Conservation (phyloP, 2,329 filamentous ascomycete species). For the Aureobasidium sp. region DNA sequence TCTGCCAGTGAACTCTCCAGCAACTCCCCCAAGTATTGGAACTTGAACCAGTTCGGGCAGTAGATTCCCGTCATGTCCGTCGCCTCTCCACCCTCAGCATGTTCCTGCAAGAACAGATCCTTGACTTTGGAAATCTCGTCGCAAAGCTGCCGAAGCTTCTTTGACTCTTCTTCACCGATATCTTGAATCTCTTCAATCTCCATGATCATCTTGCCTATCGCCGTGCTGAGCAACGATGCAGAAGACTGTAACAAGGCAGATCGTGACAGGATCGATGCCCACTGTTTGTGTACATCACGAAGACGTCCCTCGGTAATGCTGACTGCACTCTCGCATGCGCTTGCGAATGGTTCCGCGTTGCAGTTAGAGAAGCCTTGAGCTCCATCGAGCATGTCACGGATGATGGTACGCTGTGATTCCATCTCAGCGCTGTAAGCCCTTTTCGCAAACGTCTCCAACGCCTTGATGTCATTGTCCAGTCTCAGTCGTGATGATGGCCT, state of each 20-base stretch:
- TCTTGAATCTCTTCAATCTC: slow-evolving; percentile 56
- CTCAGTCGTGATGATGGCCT: slow-evolving; percentile 32
- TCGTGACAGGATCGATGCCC: slow-evolving; percentile 50
- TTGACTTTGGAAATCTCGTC: slow-evolving; percentile 46
- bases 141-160: slow-evolving; percentile 49
- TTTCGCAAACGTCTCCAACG: slow-evolving; percentile 51
- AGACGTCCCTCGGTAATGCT: slow-evolving; percentile 50
- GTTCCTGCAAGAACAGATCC: slow-evolving; percentile 46
- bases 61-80: slow-evolving; percentile 51
- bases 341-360: slow-evolving; percentile 49
- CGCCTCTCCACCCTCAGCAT: slow-evolving; percentile 29
- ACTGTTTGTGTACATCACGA: slow-evolving; percentile 46
- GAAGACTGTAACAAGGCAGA: slow-evolving; percentile 54
- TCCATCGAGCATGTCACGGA: slow-evolving; percentile 54
- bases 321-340: slow-evolving; percentile 53
- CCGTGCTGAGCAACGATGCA: slow-evolving; percentile 49
- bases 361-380: slow-evolving; percentile 54
- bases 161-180: slow-evolving; percentile 55
- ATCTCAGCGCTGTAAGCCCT: slow-evolving; percentile 55
- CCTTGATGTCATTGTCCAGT: slow-evolving; percentile 46
- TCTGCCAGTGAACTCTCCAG: slow-evolving; percentile 55
- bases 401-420: slow-evolving; percentile 55
- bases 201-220: slow-evolving; percentile 50
- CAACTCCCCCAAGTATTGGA: slow-evolving; percentile 56
- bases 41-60: slow-evolving; percentile 55